Evolutionary conservation across 805 yeast species (phyloP).

Genomic region (Yarrowia yakushimensis): DNA sequence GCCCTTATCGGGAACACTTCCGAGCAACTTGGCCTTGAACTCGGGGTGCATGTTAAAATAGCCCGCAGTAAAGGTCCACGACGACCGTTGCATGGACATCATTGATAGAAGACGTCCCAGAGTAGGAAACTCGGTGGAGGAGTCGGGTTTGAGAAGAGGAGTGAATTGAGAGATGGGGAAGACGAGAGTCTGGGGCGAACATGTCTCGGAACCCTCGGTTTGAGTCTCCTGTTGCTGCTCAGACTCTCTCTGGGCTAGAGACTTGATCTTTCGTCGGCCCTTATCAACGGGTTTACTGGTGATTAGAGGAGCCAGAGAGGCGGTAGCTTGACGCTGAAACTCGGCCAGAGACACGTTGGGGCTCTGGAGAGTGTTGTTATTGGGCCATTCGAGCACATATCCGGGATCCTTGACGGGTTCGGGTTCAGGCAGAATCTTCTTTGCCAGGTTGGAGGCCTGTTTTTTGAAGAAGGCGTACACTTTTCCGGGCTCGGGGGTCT

Average conservation of each 20-base stretch:
- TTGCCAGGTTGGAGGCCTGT: background rate
- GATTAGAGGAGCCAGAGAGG: conserved; percentile 56
- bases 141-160: conserved; percentile 64
- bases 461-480: conserved; percentile 2
- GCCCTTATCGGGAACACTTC: conserved; percentile 54
- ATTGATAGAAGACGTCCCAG: conserved; percentile 58
- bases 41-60: conserved; percentile 88
- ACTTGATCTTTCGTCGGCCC: background rate
- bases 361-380: conserved; percentile 52
- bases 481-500: background rate
- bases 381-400: conserved; percentile 71
- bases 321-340: conserved; percentile 44
- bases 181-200: conserved; percentile 54
- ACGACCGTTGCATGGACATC: conserved; percentile 51
- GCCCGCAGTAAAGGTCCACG: conserved; percentile 93
- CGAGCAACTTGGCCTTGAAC: conserved; percentile 55
- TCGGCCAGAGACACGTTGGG: conserved; percentile 44
- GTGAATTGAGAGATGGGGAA: conserved; percentile 91
- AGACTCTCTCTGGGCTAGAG: background rate
- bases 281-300: conserved; percentile 36
- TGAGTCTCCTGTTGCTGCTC: conserved; percentile 25
- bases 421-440: conserved; percentile 10
- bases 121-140: conserved; percentile 79
- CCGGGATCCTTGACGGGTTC: conserved; percentile 23
- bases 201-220: conserved; percentile 34